A percentile compares a stretch with the other conserved stretches of the same genome.
Conservation (phyloP, 2,329 filamentous ascomycete species). For the Harringtonia lauricola region DNA sequence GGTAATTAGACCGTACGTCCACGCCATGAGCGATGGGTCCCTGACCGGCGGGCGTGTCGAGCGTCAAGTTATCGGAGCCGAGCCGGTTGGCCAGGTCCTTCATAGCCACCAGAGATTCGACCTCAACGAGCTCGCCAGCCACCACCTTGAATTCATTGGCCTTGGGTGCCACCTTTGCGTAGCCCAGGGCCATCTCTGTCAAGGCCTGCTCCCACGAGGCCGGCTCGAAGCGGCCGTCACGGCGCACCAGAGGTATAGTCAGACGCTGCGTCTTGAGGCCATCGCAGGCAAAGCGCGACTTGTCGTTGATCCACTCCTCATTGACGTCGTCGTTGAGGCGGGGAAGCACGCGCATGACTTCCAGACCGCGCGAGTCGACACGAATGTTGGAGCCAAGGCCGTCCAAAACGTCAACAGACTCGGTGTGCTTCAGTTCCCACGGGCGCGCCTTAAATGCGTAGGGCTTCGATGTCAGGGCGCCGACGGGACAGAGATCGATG, state of each 20-base stretch:
- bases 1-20: slow-evolving; percentile 87
- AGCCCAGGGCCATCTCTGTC: slow-evolving; percentile 73
- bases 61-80: slow-evolving; percentile 87
- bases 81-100: slow-evolving; percentile 97
- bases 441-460: slow-evolving; percentile 95
- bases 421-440: slow-evolving; percentile 94
- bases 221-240: slow-evolving; percentile 83
- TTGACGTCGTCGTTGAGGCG: slow-evolving; percentile 96
- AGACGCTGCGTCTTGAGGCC: slow-evolving; percentile 92
- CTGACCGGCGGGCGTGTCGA: slow-evolving; percentile 79
- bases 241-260: slow-evolving; percentile 81
- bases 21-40: slow-evolving; percentile 83
- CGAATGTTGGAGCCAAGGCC: slow-evolving; percentile 90
- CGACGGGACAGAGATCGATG: slow-evolving; percentile 95
- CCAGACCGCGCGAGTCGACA: slow-evolving; percentile 82
- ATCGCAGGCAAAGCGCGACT: slow-evolving; percentile 91
- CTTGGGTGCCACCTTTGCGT: slow-evolving; percentile 67
- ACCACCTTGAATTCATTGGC: slow-evolving; percentile 94
- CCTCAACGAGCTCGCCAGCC: slow-evolving; percentile 82
- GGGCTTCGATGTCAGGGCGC: slow-evolving; percentile 91
- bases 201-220: slow-evolving; percentile 94
- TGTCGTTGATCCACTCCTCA: slow-evolving; percentile 99
- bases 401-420: slow-evolving; percentile 91
- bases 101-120: slow-evolving; percentile 87
- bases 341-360: slow-evolving; percentile 91